phyloP scores from a whole-genome alignment of 2,329 filamentous ascomycete genomes.

The Neoarthrinium moseri region DNA sequence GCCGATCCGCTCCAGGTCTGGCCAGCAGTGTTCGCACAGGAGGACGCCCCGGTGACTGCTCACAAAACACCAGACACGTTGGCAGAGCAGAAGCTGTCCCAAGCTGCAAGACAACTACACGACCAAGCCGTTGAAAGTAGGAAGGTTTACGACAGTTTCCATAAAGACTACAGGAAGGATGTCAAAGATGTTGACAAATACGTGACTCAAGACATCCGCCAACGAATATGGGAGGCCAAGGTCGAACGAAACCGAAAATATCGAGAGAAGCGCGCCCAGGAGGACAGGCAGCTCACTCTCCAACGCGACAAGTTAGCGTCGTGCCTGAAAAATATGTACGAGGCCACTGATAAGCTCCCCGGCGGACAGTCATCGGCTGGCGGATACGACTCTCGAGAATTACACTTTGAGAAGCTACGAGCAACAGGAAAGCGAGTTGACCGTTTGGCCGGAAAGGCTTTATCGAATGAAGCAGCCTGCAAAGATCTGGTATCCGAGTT shows the following conservation, averaged over 20 bases:
- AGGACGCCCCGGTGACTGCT: too few relatives aligned
- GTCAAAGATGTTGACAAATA: conserved; percentile 21
- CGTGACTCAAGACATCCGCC: conserved; percentile 17
- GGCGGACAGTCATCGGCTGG: conserved; percentile 8
- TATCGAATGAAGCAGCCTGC: conserved; percentile 19
- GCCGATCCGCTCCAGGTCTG: background rate
- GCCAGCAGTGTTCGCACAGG: too few relatives aligned
- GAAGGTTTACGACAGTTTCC: conserved; percentile 20
- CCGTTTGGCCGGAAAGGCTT: conserved; percentile 18
- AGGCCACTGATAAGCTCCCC: conserved; percentile 15
- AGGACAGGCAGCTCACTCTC: conserved; percentile 17
- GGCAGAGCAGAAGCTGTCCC: conserved; percentile 21
- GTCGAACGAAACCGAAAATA: conserved; percentile 16
- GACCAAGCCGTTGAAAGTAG: conserved; percentile 22
- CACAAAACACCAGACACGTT: too few relatives aligned
- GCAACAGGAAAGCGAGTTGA: conserved; percentile 16
- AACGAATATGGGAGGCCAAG: conserved; percentile 26
- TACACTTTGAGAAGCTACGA: conserved; percentile 22
- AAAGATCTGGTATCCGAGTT: conserved; percentile 22
- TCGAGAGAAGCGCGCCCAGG: conserved; percentile 17
- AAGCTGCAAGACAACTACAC: conserved; percentile 20
- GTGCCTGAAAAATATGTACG: conserved; percentile 21
- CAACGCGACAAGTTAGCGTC: conserved; percentile 23
- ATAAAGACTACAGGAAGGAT: conserved; percentile 20
- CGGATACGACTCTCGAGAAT: conserved; percentile 18